Evolutionary conservation across 495 filamentous ascomycete genomes (phyloP).

Genomic region (Hypoxylon crocopeplum): DNA sequence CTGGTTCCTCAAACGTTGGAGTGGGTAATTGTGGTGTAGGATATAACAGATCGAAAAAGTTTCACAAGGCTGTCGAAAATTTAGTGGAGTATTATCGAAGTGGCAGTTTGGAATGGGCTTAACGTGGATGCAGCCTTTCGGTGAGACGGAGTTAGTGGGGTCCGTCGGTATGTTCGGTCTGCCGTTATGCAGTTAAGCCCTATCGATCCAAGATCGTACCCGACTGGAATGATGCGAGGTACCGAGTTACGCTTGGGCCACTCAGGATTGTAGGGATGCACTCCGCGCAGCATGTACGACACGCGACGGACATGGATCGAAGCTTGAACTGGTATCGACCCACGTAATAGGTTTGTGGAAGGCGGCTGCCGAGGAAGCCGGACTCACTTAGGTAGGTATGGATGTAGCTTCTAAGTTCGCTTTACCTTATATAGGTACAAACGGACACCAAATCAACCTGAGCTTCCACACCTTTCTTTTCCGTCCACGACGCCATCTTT

Average conservation of each 20-base stretch:
- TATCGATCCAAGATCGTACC: background rate
- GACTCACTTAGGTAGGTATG: background rate
- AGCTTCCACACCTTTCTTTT: background rate
- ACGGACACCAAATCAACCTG: background rate
- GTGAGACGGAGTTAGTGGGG: background rate
- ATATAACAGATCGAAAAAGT: background rate
- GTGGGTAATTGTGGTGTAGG: background rate
- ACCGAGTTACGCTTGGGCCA: background rate
- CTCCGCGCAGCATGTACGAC: slow-evolving; percentile 1
- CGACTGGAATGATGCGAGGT: background rate
- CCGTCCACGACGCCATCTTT: background rate
- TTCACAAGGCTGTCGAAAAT: background rate
- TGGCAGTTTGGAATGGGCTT: no score
- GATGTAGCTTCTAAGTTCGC: no score
- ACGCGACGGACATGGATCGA: slow-evolving; percentile 27
- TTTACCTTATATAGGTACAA: no score
- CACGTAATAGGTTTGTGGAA: slow-evolving; percentile 1
- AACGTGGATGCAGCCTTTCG: no score
- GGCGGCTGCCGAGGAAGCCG: slow-evolving; percentile 25
- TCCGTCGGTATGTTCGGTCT: background rate
- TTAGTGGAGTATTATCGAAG: no score
- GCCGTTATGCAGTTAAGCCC: background rate
- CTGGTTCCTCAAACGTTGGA: background rate
- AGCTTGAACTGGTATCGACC: slow-evolving; percentile 13
- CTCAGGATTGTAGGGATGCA: no score